Evolutionary conservation across 139 green algal species (phyloP).

Genomic region (Edaphochlamys debaryana): DNA sequence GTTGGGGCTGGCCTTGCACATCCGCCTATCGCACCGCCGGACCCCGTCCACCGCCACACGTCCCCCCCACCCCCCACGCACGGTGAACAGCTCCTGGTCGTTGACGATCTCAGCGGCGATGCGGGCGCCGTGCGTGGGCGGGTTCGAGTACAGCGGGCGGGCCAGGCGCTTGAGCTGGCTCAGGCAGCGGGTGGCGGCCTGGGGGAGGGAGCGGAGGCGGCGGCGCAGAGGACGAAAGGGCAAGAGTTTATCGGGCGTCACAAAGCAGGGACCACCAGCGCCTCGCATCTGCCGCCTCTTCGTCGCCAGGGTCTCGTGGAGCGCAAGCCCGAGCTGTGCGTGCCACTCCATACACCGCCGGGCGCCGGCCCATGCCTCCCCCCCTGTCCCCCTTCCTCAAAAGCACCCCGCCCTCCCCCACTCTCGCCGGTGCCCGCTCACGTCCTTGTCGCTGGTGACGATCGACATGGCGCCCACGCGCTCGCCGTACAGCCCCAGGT

Average conservation of each 20-base stretch:
- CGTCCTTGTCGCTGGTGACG: constrained; percentile 73
- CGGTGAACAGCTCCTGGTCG: constrained; percentile 57
- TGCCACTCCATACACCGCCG: too few species aligned
- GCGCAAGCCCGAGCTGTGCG: too few species aligned
- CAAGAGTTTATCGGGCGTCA: too few species aligned
- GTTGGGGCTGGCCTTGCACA: too few species aligned
- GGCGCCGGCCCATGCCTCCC: too few species aligned
- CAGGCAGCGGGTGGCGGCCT: constrained; percentile 77
- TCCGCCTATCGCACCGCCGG: too few species aligned
- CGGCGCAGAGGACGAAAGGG: neutral
- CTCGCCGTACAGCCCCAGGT: constrained; percentile 98
- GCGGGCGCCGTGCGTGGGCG: constrained; percentile 89
- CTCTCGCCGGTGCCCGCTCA: neutral
- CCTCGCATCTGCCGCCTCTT: too few species aligned
- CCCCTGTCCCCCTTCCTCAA: too few species aligned
- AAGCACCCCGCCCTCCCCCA: neutral
- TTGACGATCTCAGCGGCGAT: constrained; percentile 92
- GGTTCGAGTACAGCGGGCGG: constrained; percentile 92
- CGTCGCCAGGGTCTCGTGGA: too few species aligned
- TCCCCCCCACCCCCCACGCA: neutral
- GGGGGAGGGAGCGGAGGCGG: neutral
- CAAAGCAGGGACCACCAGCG: too few species aligned
- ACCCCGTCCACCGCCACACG: too few species aligned
- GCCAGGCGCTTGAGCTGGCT: constrained; percentile 96
- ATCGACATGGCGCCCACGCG: constrained; percentile 93